phyloP scores from a whole-genome alignment of 2,329 filamentous ascomycete genomes.

The Calonectria montana region DNA sequence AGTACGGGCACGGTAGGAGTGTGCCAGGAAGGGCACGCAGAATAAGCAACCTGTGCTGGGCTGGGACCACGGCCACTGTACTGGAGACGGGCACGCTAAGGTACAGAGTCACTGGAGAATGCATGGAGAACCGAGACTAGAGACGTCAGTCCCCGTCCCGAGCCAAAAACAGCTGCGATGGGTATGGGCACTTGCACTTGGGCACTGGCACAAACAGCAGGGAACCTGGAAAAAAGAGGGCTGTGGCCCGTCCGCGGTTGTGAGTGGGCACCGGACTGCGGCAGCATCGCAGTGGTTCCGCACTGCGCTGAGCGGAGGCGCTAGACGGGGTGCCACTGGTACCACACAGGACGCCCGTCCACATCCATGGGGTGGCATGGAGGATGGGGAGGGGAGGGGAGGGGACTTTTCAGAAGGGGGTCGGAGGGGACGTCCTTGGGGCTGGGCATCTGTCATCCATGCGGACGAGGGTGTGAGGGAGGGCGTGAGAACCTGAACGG shows the following conservation, averaged over 20 bases:
- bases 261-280: constrained; percentile 26
- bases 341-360: constrained; percentile 23
- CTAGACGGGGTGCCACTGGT: constrained; percentile 40
- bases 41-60: constrained; percentile 13
- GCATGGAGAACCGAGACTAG: constrained; percentile 13
- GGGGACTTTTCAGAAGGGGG: constrained; percentile 16
- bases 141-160: constrained; percentile 7
- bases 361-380: constrained; percentile 16
- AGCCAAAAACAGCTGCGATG: constrained; percentile 12
- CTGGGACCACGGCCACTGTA: constrained; percentile 6
- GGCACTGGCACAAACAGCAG: constrained; percentile 26
- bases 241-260: constrained; percentile 22
- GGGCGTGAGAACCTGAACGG: constrained; percentile 6
- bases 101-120: constrained; percentile 14
- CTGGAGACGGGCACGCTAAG: constrained; percentile 16
- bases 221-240: constrained; percentile 37
- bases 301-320: constrained; percentile 33
- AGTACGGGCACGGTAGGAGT: constrained; percentile 25
- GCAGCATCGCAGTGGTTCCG: constrained; percentile 33
- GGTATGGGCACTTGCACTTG: constrained; percentile 2
- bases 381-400: constrained; percentile 4
- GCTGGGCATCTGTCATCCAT: constrained; percentile 27
- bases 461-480: constrained; percentile 11
- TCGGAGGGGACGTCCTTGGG: constrained; percentile 20
- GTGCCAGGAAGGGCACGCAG: constrained; percentile 12